These are phyloP conservation scores for Staphylotrichum longicolle DNA, from an alignment of 495 filamentous ascomycete species.

Conservation along the genomic window DNA sequence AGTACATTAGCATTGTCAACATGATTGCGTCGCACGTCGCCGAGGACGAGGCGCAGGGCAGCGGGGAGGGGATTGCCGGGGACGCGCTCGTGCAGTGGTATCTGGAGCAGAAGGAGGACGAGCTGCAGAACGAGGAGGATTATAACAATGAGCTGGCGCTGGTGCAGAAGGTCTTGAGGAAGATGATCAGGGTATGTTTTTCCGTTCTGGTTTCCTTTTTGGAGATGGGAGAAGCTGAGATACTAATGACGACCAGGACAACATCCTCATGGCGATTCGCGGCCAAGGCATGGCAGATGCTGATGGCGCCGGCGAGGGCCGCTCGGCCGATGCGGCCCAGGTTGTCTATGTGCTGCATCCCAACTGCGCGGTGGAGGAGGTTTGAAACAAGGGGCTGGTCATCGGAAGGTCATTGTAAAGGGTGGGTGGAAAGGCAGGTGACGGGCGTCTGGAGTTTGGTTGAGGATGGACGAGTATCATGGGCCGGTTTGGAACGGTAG, in stretches of 20 bases:
- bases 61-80: conserved; percentile 85
- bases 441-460: too few relatives aligned
- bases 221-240: not conserved
- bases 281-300: conserved; percentile 74
- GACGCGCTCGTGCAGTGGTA: conserved; percentile 89
- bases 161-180: conserved; percentile 85
- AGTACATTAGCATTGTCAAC: conserved; percentile 88
- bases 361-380: conserved; percentile 77
- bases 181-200: conserved; percentile 86
- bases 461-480: too few relatives aligned
- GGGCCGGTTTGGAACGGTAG: not conserved
- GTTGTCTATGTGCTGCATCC: conserved; percentile 91
- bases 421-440: too few relatives aligned
- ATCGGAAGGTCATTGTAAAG: not conserved
- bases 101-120: conserved; percentile 85
- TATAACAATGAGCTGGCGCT: conserved; percentile 71
- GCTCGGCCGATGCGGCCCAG: conserved; percentile 46
- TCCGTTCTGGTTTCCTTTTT: not conserved
- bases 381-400: conserved; percentile 2
- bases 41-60: conserved; percentile 67
- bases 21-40: conserved; percentile 71
- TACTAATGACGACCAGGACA: conserved; percentile 60
- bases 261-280: conserved; percentile 85
- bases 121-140: conserved; percentile 77
- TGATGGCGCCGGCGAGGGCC: conserved; percentile 49